Conservation (phyloP, 2,329 filamentous ascomycete genomes). For the Exophiala sideris region DNA sequence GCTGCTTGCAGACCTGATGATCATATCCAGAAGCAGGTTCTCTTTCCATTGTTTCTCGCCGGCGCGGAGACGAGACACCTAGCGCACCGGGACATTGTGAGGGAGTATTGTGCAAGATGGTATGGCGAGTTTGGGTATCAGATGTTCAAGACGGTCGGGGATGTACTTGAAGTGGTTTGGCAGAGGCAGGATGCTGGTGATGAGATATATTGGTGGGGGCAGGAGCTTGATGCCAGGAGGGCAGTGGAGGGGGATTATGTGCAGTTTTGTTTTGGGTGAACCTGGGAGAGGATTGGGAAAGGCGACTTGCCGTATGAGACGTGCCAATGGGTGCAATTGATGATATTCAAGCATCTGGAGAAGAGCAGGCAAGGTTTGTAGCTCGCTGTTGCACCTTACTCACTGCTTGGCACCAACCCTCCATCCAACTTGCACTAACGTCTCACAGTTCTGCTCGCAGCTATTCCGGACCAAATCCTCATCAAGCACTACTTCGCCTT, state of each 20-base stretch:
- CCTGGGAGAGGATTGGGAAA: no score
- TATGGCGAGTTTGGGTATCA: slow-evolving; percentile 12
- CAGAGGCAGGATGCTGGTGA: slow-evolving; percentile 7
- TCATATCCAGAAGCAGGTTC: slow-evolving; percentile 15
- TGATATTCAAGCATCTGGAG: no score
- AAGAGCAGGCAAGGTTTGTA: no score
- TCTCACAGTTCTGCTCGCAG: slow-evolving; percentile 37
- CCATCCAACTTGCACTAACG: slow-evolving; percentile 40
- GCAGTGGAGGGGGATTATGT: slow-evolving; percentile 10
- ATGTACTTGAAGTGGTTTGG: slow-evolving; percentile 7
- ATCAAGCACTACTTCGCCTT: slow-evolving; percentile 37
- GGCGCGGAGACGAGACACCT: slow-evolving; percentile 4
- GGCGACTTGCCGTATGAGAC: no score
- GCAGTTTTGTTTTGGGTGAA: slow-evolving; percentile 13
- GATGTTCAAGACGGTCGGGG: slow-evolving; percentile 10
- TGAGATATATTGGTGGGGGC: slow-evolving; percentile 13
- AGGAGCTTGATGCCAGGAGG: slow-evolving; percentile 7
- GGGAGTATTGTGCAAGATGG: slow-evolving; percentile 11
- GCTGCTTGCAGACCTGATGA: slow-evolving; percentile 1
- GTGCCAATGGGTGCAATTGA: no score
- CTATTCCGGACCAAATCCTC: slow-evolving; percentile 36
- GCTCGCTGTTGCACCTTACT: no score
- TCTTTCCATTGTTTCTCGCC: slow-evolving; percentile 10
- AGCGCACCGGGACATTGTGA: not conserved
- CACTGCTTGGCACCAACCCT: slow-evolving; percentile 19